Conservation (phyloP, 2,329 filamentous ascomycete genomes). For the Penicillium glabrum region DNA sequence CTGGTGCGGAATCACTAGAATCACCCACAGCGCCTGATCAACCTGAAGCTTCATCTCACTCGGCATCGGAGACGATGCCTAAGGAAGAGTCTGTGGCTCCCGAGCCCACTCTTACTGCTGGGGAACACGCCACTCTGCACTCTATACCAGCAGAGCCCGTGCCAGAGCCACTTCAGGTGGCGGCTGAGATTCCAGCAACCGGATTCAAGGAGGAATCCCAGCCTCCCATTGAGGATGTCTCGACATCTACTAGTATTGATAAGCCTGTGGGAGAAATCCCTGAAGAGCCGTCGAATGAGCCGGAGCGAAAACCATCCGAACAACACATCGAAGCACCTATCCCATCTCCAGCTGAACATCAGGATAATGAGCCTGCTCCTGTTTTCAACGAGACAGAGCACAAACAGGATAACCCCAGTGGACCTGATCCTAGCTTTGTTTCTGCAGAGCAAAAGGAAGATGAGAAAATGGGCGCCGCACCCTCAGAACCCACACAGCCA, state of each 20-base stretch:
- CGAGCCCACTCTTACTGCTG: neutral
- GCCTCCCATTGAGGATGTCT: neutral
- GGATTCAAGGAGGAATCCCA: conserved; percentile 2
- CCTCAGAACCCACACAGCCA: neutral
- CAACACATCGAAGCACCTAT: neutral
- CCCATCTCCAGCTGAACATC: neutral
- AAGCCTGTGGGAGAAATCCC: no score
- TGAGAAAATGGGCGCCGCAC: conserved; percentile 6
- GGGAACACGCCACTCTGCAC: neutral
- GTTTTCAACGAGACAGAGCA: neutral
- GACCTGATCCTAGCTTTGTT: neutral
- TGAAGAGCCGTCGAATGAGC: neutral
- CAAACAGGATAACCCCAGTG: neutral
- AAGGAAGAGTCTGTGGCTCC: neutral
- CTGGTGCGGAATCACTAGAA: neutral
- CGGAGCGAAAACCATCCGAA: neutral
- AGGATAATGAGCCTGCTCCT: neutral
- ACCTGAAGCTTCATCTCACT: neutral
- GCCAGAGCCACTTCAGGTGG: neutral
- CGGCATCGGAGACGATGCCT: neutral
- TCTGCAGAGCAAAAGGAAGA: conserved; percentile 6
- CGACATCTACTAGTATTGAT: neutral
- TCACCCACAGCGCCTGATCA: neutral
- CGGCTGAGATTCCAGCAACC: neutral
- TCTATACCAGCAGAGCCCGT: neutral